Base-by-base conservation (phyloP, 371 early-diverging fungal species). In the Modicella reniformis region DNA sequence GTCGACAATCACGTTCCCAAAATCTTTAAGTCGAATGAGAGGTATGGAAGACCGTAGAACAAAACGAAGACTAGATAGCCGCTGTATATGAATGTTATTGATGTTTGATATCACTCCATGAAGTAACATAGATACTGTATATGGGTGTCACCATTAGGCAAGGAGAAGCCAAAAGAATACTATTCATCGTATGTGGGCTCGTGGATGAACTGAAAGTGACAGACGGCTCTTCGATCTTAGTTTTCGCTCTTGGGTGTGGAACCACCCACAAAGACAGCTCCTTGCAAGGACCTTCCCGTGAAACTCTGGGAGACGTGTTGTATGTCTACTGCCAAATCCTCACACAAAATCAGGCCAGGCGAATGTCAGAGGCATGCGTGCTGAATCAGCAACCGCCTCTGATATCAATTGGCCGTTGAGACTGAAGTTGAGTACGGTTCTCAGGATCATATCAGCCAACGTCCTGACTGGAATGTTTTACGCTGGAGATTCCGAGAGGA, bases 221-320 rank as follows among this genome's bases (percentile, higher is more conserved):
- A n/a, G 59, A 50, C 7, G 59, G 41, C 17, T 64, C 70, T 26
- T 62, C 69, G n/a, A 53, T 53, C 12, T 70, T 59, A 58, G 28
- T 62, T 48, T 12, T 26, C 41, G 3, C 34, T 37, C 0, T 23
- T 8, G 10, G 52, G 40, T 3, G 54, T 41, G 0, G 61, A 32
- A 13, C 19, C 54, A 4, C 72, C 77, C 3, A 72, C 58, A 58
- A 59, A 76, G 12, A 76, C 69, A 5, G 72, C 71, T 76, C 19
- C 62, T 47, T 3, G 77, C 72, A 1, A 77, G 58, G 4, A 49
- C 65, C 34, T 77, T 77, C 19, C 75, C 67, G 41, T 67, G 64
- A 17, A 65, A 53, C 7, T 63, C 59, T 23, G 51, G 41, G 4
- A 50, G 19, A 9, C 32, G 23, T 10, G 48, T 28, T 60, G 60